These are phyloP conservation scores for Glomus cerebriforme DNA, from an alignment of 192 early-diverging fungal genomes.

Conservation along the genomic window DNA sequence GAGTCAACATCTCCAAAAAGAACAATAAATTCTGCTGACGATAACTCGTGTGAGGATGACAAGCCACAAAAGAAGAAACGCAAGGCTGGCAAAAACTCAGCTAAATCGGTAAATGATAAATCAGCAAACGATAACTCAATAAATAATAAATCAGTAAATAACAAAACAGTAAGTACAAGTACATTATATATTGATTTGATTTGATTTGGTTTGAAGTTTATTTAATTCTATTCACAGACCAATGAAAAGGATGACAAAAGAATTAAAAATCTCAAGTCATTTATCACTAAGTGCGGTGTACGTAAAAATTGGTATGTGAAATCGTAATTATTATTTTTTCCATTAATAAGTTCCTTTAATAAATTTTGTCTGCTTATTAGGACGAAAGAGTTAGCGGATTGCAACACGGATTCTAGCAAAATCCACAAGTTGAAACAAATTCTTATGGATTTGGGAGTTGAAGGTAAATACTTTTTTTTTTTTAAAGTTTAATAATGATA, in stretches of 20 bases:
- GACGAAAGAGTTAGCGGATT: conserved; percentile 7
- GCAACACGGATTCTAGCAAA: not conserved
- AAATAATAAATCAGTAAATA: not conserved
- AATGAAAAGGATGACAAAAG: not conserved
- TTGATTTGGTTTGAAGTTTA: not conserved
- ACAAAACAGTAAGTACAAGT: not conserved
- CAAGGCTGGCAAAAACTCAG: not conserved
- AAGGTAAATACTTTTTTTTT: conserved; percentile 3
- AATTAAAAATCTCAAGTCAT: conserved; percentile 11
- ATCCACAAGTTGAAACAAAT: conserved; percentile 3
- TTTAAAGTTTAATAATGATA: not conserved
- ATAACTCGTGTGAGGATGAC: not conserved
- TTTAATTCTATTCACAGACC: not conserved
- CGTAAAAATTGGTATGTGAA: conserved; percentile 21
- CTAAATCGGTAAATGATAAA: not conserved
- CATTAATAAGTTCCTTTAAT: not conserved
- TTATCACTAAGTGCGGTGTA: conserved; percentile 17
- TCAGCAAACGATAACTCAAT: not conserved
- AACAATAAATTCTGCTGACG: not conserved
- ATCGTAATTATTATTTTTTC: not conserved
- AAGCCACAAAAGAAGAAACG: not conserved
- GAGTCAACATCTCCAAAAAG: not conserved
- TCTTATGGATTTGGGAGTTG: conserved; percentile 5
- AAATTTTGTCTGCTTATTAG: not conserved
- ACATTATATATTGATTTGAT: not conserved